Evolutionary conservation across 2,329 filamentous ascomycete genomes (phyloP), one percentile per base, ranked within the genome.

Genomic region (Colletotrichum plurivorum): DNA sequence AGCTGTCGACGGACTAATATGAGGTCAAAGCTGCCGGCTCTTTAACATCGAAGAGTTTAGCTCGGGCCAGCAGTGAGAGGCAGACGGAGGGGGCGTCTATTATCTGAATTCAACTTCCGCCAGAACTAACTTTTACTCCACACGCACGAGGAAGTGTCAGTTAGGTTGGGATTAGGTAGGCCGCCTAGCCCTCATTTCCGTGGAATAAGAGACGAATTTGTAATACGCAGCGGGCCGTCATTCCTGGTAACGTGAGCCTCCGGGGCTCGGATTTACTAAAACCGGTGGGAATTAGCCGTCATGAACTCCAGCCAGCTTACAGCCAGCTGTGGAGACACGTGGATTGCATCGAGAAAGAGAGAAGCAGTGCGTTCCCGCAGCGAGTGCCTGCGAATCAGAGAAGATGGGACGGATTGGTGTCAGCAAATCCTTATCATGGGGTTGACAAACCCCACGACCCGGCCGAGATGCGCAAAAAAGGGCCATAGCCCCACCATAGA

Each of bases 81-180:
- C 58, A 22, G n/a, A 45, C 31, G 49, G 55, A 27, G 49, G 25
- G 46, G 27, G 20, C 25, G 45, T 18, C 31, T 69, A 65, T 61
- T 66, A 56, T 66, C 49, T 41, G 27, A 27, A 60, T 22, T 4
- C 31, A 36, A 10, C 22, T 36, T 51, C 36, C 15, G n/a, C 18
- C 13, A 31, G 45, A 60, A 31, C 55, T 52, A 56, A 56, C 15
- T 49, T 49, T 52, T 45, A 18, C 67, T 60, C 63, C 67, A 52
- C 67, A 25, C 20, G 22, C 36, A 12, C 31, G 39, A 54, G 43
- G 49, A 41, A 20, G 56, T 18, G 31, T 36, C 9, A 36, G 31
- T 8, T 36, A 36, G 55, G 67, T 52, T 56, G 57, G 27, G 27
- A 31, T 36, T 45, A 61, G 31, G 41, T 31, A 45, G n/a, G n/a